These are phyloP conservation scores for Sicyos baderoa DNA, from an alignment of 306 rosid genomes.

Conservation along the genomic window DNA sequence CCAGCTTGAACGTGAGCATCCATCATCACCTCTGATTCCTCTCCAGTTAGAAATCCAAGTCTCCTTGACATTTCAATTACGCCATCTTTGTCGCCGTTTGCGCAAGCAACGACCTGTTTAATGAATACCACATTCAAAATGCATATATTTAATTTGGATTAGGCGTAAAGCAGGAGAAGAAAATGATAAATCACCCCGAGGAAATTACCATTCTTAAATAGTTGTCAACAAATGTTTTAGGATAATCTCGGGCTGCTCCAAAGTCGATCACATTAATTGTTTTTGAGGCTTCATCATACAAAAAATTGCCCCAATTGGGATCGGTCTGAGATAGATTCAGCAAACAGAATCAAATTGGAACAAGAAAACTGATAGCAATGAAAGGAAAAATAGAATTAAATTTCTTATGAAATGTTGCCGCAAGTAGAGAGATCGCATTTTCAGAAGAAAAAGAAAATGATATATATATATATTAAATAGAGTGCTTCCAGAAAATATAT, in stretches of 20 bases:
- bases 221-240: slow-evolving; percentile 75
- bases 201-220: slow-evolving; percentile 71
- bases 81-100: slow-evolving; percentile 53
- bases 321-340: slow-evolving; percentile 66
- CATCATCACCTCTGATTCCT: slow-evolving; percentile 78
- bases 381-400: not conserved
- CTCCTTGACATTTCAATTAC: slow-evolving; percentile 86
- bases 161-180: not conserved
- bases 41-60: slow-evolving; percentile 83
- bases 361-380: slow-evolving; percentile 17
- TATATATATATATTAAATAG: no score
- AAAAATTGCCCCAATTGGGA: slow-evolving; percentile 97
- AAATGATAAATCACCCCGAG: not conserved
- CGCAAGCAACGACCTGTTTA: slow-evolving; percentile 76
- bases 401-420: not conserved
- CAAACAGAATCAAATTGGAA: slow-evolving; percentile 25
- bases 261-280: slow-evolving; percentile 79
- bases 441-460: no score
- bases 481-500: not conserved
- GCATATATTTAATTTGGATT: not conserved
- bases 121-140: not conserved
- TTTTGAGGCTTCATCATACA: slow-evolving; percentile 60
- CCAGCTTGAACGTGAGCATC: slow-evolving; percentile 96
- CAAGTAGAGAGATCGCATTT: not conserved
- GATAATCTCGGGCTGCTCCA: slow-evolving; percentile 86